A percentile compares a stretch with the other conserved stretches of the same genome.
Evolutionary conservation across 192 early-diverging fungal species (phyloP).

Genomic region (Oehlia diaphana): DNA sequence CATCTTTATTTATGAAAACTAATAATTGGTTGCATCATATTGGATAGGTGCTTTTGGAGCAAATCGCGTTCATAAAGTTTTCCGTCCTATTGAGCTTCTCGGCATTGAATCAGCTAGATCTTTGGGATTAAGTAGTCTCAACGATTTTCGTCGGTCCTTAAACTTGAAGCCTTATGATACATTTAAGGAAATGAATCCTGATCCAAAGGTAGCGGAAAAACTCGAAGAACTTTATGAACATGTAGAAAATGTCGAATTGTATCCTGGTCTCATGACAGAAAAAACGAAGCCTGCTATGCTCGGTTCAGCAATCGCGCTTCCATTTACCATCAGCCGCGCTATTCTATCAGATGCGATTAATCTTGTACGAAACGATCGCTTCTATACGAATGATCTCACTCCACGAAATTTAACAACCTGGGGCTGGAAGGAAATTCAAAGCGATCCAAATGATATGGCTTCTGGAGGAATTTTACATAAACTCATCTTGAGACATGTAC

Average conservation of each 20-base stretch:
- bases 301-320: conserved; percentile 37
- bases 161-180: conserved; percentile 36
- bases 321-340: conserved; percentile 46
- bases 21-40: background rate
- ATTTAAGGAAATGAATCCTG: conserved; percentile 39
- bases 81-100: conserved; percentile 43
- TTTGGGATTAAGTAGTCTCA: conserved; percentile 48
- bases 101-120: conserved; percentile 45
- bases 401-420: conserved; percentile 47
- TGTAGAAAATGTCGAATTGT: conserved; percentile 47
- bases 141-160: conserved; percentile 47
- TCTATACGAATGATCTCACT: conserved; percentile 41
- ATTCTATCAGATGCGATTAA: conserved; percentile 52
- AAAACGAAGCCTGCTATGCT: conserved; percentile 34
- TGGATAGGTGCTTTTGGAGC: conserved; percentile 38
- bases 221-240: conserved; percentile 44
- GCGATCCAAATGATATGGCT: background rate
- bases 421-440: conserved; percentile 37
- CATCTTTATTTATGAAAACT: background rate
- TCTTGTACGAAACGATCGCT: conserved; percentile 53
- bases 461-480: background rate
- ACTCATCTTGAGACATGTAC: background rate
- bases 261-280: conserved; percentile 50
- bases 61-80: conserved; percentile 36
- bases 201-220: conserved; percentile 23